Conservation (phyloP, 768 basidiomycete genomes). For the Leccinum rimulosum region DNA sequence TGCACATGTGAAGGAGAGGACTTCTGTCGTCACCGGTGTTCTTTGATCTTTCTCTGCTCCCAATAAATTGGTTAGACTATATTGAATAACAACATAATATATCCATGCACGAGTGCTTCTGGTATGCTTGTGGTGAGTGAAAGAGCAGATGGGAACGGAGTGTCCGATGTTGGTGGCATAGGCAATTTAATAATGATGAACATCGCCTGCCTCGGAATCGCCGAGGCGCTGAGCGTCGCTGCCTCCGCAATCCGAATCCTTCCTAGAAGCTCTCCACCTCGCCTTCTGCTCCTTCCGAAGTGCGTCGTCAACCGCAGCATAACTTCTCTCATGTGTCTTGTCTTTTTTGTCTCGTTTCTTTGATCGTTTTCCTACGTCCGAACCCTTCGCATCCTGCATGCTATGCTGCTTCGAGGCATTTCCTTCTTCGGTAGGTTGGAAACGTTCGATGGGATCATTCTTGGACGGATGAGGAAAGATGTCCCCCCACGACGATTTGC, state of each 20-base stretch:
- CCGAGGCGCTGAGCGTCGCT: slow-evolving; percentile 5
- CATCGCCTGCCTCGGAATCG: slow-evolving; percentile 9
- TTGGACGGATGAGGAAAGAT: slow-evolving; percentile 89
- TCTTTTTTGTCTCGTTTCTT: slow-evolving; percentile 27
- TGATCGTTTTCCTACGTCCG: slow-evolving; percentile 59
- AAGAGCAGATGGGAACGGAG: background rate
- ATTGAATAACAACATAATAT: slow-evolving; percentile 3
- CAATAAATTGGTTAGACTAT: background rate
- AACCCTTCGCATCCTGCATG: slow-evolving; percentile 33
- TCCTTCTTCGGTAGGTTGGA: slow-evolving; percentile 36
- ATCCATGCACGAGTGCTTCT: background rate
- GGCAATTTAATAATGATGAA: slow-evolving; percentile 7
- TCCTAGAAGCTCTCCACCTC: slow-evolving; percentile 27
- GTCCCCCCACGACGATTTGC: slow-evolving; percentile 93
- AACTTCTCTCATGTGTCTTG: slow-evolving; percentile 23
- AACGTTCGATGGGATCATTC: slow-evolving; percentile 66
- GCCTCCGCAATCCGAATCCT: slow-evolving; percentile 4
- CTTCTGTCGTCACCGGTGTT: slow-evolving; percentile 1
- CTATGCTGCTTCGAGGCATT: slow-evolving; percentile 28
- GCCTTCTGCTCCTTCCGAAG: slow-evolving; percentile 40
- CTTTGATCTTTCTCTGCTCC: slow-evolving; percentile 1
- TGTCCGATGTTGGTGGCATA: background rate
- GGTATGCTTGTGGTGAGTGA: background rate
- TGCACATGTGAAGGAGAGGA: slow-evolving; percentile 1
- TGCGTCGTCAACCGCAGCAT: slow-evolving; percentile 30